Evolutionary conservation across 208 protist species (phyloP).

Genomic region (Wallacemonas sp.): DNA sequence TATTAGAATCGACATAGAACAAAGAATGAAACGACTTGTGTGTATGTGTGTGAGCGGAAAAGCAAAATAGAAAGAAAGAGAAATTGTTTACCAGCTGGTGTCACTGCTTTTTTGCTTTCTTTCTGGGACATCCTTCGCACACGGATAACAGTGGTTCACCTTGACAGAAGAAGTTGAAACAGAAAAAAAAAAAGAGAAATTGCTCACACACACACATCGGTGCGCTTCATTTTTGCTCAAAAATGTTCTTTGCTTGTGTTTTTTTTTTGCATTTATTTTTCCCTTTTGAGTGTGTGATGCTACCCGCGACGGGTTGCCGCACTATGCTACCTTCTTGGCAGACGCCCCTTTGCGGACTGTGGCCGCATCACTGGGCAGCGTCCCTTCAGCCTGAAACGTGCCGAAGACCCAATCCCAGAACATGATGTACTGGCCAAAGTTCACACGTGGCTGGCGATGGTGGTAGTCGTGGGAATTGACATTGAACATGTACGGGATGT

Average conservation of each 20-base stretch:
- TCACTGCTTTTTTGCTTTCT: too few species aligned
- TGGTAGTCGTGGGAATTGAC: conserved; percentile 89
- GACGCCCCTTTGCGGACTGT: neutral
- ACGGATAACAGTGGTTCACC: too few species aligned
- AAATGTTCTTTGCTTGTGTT: neutral
- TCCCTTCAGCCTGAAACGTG: conserved; percentile 63
- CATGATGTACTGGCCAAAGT: conserved; percentile 94
- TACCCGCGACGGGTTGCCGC: neutral
- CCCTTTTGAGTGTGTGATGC: neutral
- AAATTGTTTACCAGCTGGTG: too few species aligned
- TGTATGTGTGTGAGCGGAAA: too few species aligned
- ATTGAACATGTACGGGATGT: conserved; percentile 82
- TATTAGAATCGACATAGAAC: too few species aligned
- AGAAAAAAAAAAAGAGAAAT: too few species aligned
- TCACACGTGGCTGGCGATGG: conserved; percentile 82
- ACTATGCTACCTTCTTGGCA: neutral
- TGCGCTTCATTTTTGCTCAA: neutral
- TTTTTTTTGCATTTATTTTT: neutral
- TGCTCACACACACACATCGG: too few species aligned
- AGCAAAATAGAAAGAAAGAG: too few species aligned
- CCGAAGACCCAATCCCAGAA: conserved; percentile 91
- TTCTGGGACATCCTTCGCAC: too few species aligned
- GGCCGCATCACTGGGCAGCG: conserved; percentile 16
- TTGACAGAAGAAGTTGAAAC: too few species aligned
- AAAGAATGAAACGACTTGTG: too few species aligned